These are phyloP conservation scores for Rhodomyrtus psidioides DNA, from an alignment of 441 rosid species.

Conservation along the genomic window DNA sequence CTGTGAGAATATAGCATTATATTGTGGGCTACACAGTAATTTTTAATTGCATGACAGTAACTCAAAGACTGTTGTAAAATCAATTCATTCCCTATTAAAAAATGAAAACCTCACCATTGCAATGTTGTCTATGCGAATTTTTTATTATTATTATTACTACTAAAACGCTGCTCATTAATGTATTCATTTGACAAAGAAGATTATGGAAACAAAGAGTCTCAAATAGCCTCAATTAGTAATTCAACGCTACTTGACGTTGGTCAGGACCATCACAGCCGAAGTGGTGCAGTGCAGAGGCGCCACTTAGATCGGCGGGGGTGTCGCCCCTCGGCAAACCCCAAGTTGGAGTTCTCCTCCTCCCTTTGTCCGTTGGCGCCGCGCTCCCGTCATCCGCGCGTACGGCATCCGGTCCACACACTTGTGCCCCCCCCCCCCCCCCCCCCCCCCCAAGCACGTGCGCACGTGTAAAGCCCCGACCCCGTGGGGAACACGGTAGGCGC, in stretches of 20 bases:
- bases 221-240: no score
- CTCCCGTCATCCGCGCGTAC: not conserved
- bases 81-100: no score
- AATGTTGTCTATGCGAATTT: no score
- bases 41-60: no score
- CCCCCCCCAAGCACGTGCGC: not conserved
- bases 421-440: no score
- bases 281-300: not conserved
- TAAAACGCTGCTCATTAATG: not conserved
- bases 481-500: not conserved
- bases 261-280: not conserved
- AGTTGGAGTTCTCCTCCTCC: not conserved
- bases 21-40: no score
- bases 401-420: not conserved
- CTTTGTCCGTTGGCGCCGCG: not conserved
- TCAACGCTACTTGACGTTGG: not conserved
- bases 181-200: not conserved
- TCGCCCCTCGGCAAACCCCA: not conserved
- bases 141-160: no score
- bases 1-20: no score
- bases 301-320: not conserved
- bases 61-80: no score
- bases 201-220: not conserved
- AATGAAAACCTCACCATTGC: not conserved
- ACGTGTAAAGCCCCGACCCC: not conserved